Conservation (phyloP, 768 basidiomycete genomes). For the Mycena albidolilacea region DNA sequence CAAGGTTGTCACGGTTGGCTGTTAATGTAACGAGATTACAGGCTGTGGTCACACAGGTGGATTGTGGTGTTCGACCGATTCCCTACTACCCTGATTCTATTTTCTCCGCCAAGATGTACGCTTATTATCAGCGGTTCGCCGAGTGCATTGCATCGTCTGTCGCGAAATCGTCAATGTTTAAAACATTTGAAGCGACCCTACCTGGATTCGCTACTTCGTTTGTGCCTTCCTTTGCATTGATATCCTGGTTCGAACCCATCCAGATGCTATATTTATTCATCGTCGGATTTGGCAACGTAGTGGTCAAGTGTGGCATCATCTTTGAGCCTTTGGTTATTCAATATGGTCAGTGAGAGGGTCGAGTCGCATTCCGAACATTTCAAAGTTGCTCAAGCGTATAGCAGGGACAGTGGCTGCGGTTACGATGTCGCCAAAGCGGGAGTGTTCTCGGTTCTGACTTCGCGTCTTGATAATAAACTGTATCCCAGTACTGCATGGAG, state of each 20-base stretch:
- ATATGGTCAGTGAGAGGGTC: conserved; percentile 18
- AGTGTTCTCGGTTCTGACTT: not conserved
- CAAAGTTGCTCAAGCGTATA: not conserved
- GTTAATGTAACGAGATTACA: not conserved
- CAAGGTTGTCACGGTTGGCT: not conserved
- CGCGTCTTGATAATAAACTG: not conserved
- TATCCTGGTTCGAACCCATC: not conserved
- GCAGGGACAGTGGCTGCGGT: conserved; percentile 6
- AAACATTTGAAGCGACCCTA: conserved; percentile 3
- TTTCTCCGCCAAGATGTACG: conserved; percentile 14
- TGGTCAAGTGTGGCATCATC: conserved; percentile 28
- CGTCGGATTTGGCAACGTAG: conserved; percentile 22
- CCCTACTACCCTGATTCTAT: not conserved
- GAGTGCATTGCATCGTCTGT: conserved; percentile 3
- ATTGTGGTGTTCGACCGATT: not conserved
- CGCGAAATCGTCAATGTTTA: not conserved
- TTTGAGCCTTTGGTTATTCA: conserved; percentile 28
- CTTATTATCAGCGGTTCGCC: conserved; percentile 20
- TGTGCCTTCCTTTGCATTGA: not conserved
- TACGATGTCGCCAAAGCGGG: conserved; percentile 9
- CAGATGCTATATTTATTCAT: conserved; percentile 33
- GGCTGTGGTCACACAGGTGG: conserved; percentile 21
- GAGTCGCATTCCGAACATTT: not conserved
- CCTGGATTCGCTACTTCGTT: conserved; percentile 19
- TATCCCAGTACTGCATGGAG: conserved; percentile 17